Conservation (phyloP, 2,329 filamentous ascomycete species). For the Teratosphaeria nubilosa region DNA sequence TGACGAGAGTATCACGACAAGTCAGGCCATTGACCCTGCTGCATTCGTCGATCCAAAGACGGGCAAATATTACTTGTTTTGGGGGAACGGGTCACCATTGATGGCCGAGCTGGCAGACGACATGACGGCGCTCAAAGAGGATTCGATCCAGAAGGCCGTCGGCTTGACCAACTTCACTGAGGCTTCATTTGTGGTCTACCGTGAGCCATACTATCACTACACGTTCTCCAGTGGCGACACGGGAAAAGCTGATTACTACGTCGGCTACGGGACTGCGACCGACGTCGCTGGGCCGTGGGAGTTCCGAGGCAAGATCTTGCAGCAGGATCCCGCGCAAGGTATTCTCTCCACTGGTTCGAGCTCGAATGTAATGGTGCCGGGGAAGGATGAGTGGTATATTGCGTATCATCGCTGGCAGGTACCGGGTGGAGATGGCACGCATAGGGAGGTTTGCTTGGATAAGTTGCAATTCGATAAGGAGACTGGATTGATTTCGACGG, state of each 20-base stretch:
- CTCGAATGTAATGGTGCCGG: constrained; percentile 38
- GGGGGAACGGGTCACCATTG: constrained; percentile 32
- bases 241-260: constrained; percentile 35
- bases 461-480: constrained; percentile 28
- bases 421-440: constrained; percentile 35
- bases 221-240: constrained; percentile 43
- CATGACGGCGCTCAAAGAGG: constrained; percentile 36
- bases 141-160: constrained; percentile 24
- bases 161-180: constrained; percentile 38
- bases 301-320: constrained; percentile 35
- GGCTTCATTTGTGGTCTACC: constrained; percentile 35
- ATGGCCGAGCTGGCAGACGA: constrained; percentile 36
- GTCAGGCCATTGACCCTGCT: constrained; percentile 20
- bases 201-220: constrained; percentile 37
- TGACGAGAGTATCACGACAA: constrained; percentile 14
- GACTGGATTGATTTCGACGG: constrained; percentile 28
- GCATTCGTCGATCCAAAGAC: constrained; percentile 16
- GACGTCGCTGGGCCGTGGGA: constrained; percentile 35
- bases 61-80: constrained; percentile 20
- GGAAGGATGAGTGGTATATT: constrained; percentile 42
- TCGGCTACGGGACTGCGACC: constrained; percentile 25
- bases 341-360: constrained; percentile 40
- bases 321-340: constrained; percentile 31
- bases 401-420: constrained; percentile 41
- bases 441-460: constrained; percentile 37